These are phyloP conservation scores for Melanogaster broomeanus DNA, from an alignment of 768 basidiomycete species.

Conservation along the genomic window DNA sequence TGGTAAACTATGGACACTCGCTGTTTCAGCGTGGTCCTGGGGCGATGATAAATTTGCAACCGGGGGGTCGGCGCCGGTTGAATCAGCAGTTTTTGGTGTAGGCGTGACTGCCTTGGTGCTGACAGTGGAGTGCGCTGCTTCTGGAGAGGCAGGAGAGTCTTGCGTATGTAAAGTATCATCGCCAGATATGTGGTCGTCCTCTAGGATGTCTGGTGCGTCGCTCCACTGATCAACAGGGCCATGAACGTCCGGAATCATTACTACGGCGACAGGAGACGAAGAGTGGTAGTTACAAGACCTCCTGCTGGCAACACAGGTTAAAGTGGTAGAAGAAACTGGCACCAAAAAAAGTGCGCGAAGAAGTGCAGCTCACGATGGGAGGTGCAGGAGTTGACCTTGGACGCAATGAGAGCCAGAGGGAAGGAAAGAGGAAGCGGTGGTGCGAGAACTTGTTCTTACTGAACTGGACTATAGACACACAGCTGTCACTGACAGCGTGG, in stretches of 20 bases:
- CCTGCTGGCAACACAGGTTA: neutral
- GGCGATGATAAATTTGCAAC: slow-evolving; percentile 40
- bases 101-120: slow-evolving; percentile 30
- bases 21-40: slow-evolving; percentile 46
- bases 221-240: slow-evolving; percentile 40
- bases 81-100: slow-evolving; percentile 26
- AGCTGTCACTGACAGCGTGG: slow-evolving; percentile 4
- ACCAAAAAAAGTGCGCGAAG: neutral
- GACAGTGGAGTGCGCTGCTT: slow-evolving; percentile 18
- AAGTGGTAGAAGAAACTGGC: neutral
- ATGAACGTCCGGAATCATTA: slow-evolving; percentile 24
- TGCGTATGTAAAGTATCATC: slow-evolving; percentile 8
- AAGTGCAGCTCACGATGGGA: neutral
- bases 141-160: neutral
- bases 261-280: neutral
- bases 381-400: neutral
- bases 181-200: slow-evolving; percentile 34
- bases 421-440: slow-evolving; percentile 1
- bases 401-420: slow-evolving; percentile 2
- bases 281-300: neutral
- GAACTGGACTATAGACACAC: neutral
- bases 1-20: slow-evolving; percentile 64
- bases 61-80: slow-evolving; percentile 31
- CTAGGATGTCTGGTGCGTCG: slow-evolving; percentile 38
- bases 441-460: slow-evolving; percentile 16